Conservation (phyloP, 768 basidiomycete species). For the Hirschioporus abietinus region DNA sequence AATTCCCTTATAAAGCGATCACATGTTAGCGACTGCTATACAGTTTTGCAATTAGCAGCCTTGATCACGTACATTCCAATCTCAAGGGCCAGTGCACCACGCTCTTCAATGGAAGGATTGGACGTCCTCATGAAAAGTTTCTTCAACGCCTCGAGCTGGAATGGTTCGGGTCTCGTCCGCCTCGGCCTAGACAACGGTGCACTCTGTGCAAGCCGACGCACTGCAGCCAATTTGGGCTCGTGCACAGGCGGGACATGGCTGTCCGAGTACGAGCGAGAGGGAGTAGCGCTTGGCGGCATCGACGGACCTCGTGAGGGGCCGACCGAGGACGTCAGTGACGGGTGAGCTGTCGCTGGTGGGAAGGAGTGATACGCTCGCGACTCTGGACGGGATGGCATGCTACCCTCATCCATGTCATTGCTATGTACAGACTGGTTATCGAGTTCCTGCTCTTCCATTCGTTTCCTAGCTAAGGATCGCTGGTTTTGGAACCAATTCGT, state of each 20-base stretch:
- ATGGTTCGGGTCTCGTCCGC: slow-evolving; percentile 73
- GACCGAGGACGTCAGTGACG: slow-evolving; percentile 21
- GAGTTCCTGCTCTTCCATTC: slow-evolving; percentile 50
- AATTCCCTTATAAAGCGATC: slow-evolving; percentile 48
- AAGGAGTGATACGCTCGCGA: slow-evolving; percentile 23
- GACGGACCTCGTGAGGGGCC: slow-evolving; percentile 5
- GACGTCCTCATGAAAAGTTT: slow-evolving; percentile 60
- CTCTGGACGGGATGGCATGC: slow-evolving; percentile 13
- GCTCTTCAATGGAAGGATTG: slow-evolving; percentile 77
- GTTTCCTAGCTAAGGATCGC: slow-evolving; percentile 71
- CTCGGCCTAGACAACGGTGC: slow-evolving; percentile 48
- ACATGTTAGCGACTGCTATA: not conserved
- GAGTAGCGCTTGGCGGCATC: not conserved
- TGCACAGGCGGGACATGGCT: not conserved
- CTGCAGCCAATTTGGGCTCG: not conserved
- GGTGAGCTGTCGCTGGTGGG: slow-evolving; percentile 25
- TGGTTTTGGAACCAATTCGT: slow-evolving; percentile 90
- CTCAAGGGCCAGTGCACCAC: slow-evolving; percentile 64
- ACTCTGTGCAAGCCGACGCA: slow-evolving; percentile 1
- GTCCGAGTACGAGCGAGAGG: not conserved
- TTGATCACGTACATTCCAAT: slow-evolving; percentile 61
- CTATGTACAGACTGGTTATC: slow-evolving; percentile 19
- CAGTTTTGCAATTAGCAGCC: not conserved
- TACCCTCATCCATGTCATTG: slow-evolving; percentile 10
- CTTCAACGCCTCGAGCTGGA: slow-evolving; percentile 72